Evolutionary conservation across 1,139 yeast genomes (phyloP), one percentile per base, ranked within the genome.

Genomic region (Lizanozyma gosingica): DNA sequence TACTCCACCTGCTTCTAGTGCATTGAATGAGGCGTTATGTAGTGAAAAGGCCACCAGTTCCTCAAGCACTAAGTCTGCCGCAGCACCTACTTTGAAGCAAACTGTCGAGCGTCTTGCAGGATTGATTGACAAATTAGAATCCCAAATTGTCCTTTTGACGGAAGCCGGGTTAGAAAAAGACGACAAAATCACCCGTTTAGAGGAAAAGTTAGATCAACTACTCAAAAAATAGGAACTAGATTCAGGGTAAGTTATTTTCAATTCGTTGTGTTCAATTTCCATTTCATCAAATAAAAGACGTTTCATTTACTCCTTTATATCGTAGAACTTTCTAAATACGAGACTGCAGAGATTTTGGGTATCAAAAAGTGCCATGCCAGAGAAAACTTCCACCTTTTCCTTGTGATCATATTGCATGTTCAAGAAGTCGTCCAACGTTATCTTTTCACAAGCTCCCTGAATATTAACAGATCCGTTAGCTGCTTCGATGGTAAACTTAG

Each of bases 241-340:
- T n/a, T n/a, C n/a, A n/a, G n/a, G n/a, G n/a, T n/a, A n/a, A n/a
- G n/a, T n/a, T n/a, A n/a, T n/a, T n/a, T n/a, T n/a, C n/a, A n/a
- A n/a, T n/a, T n/a, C n/a, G n/a, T n/a, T n/a, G n/a, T n/a, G n/a
- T n/a, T n/a, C n/a, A n/a, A n/a, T n/a, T n/a, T n/a, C n/a, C n/a
- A n/a, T n/a, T n/a, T n/a, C n/a, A n/a, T n/a, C 33, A 29, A 11
- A 29, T 29, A 29, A 11, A 11, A 11, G 14, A 29, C 33, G 6
- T 33, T 33, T 48, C 53, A 37, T 43, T 49, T 14, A 15, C 9
- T 33, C 35, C 17, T 33, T 15, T 33, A 65, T 51, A 50, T 73
- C 80, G 50, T 85, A 85, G 56, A 86, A 86, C 62, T 80, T 83
- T 49, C 72, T 73, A 61, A 85, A 82, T 18, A 86, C 78, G 47